Base-by-base conservation (phyloP, 257 asterid genomes). In the Oldenlandia corymbosa region DNA sequence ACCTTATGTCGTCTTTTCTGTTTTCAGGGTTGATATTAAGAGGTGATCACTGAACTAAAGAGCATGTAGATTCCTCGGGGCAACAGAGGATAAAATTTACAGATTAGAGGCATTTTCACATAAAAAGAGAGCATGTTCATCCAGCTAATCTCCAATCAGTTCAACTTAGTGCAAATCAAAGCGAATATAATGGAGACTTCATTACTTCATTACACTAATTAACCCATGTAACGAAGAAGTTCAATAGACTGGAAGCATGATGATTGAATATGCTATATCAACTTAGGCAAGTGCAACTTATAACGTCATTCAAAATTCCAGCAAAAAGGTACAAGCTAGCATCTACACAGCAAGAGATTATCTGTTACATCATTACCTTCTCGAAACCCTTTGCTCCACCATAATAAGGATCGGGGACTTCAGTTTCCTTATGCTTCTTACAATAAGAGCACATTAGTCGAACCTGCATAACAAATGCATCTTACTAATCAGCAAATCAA, bases 381-480 rank as follows among this genome's bases (percentile, higher is more conserved):
- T 85, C 95, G 73, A 90, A 90, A 47, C 97, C 97, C 74, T 80
- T 84, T 3, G 79, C 73, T 53, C 97, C 97, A 26, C 97, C 96
- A n/a, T 83, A 88, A 68, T 87, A 90, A 45, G 97, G 97, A 65
- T 90, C 96, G 11, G 96, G 97, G 31, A 90, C 96, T 75, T 90
- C 83, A 2, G 80, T 84, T 68, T 80, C 95, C 4, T 76, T 60
- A 41, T 88, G 90, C 78, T 64, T 85, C 83, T 83, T 85, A 81
- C 96, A 90, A 58, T 84, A 88, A 17, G 89, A 82, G 70, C 91
- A 85, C 91, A 85, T 85, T 68, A 85, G 66, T 31, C 71, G 77
- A 37, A 85, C 90, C 96, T 88, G 71, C 57, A 54, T 23, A 32
- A 48, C 74, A 48, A 66, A 67, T 30, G 37, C 14, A 11, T 23